A percentile compares a stretch with the other conserved stretches of the same genome.
phyloP scores from a whole-genome alignment of 2,329 filamentous ascomycete genomes.

The Colletotrichum simmondsii region DNA sequence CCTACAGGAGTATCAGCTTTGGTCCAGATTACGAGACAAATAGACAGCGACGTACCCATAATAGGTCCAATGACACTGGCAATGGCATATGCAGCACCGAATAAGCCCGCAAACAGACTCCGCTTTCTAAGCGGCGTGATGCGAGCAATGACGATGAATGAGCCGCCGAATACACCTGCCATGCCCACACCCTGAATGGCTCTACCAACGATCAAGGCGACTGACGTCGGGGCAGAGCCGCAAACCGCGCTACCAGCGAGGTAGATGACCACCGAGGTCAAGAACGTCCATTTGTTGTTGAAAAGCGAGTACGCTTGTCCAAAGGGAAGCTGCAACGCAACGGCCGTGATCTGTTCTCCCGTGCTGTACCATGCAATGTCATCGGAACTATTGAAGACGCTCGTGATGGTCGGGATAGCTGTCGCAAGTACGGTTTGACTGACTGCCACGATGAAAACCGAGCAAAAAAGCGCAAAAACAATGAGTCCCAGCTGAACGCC shows the following conservation, averaged over 20 bases:
- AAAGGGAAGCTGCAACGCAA: constrained; percentile 39
- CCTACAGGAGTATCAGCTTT: constrained; percentile 36
- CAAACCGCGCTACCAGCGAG: constrained; percentile 39
- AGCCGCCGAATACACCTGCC: constrained; percentile 48
- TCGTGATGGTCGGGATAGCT: constrained; percentile 45
- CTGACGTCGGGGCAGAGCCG: constrained; percentile 41
- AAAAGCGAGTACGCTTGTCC: constrained; percentile 43
- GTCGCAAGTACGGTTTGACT: constrained; percentile 47
- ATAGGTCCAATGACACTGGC: constrained; percentile 41
- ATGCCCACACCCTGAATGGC: constrained; percentile 48
- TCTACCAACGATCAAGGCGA: constrained; percentile 48
- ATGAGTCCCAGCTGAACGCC: not conserved
- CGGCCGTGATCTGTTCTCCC: constrained; percentile 40
- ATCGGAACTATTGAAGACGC: constrained; percentile 48
- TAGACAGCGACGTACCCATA: constrained; percentile 29
- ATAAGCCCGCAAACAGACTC: constrained; percentile 49
- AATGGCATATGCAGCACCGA: constrained; percentile 50
- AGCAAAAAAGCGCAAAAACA: not conserved
- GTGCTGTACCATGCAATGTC: constrained; percentile 52
- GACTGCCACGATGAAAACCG: constrained; percentile 3
- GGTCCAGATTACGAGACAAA: not conserved
- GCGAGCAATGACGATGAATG: constrained; percentile 49
- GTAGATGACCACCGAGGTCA: constrained; percentile 39
- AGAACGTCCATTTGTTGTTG: constrained; percentile 40
- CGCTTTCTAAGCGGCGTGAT: constrained; percentile 45